These are phyloP conservation scores for Mollisia scopiformis DNA, from an alignment of 2,329 filamentous ascomycete species.

Conservation along the genomic window DNA sequence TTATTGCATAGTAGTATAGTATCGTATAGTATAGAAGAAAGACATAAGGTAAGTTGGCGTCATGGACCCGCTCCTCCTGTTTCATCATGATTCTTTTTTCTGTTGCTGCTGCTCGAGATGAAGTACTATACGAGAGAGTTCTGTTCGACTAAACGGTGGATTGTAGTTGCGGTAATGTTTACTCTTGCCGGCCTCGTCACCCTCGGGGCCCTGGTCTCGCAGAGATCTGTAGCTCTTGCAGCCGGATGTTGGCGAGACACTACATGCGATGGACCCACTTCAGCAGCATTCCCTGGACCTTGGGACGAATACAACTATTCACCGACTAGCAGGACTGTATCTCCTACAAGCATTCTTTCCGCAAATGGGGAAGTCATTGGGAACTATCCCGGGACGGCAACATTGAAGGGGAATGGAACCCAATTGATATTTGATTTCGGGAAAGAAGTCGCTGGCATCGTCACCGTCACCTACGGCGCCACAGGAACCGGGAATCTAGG, in stretches of 20 bases:
- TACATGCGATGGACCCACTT: constrained; percentile 47
- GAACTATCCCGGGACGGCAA: constrained; percentile 27
- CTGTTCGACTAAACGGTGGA: background rate
- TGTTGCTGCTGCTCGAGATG: background rate
- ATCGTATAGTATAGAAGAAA: constrained; percentile 11
- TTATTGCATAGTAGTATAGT: too few species aligned
- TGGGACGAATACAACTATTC: constrained; percentile 64
- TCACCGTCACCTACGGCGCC: constrained; percentile 52
- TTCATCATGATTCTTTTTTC: background rate
- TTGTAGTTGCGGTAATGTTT: constrained; percentile 11
- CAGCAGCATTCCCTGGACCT: constrained; percentile 55
- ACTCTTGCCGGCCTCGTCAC: constrained; percentile 8
- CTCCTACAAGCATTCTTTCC: constrained; percentile 39
- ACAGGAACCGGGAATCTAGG: constrained; percentile 44
- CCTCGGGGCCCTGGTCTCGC: constrained; percentile 5
- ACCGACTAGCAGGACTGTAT: constrained; percentile 52
- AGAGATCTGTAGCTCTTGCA: constrained; percentile 6
- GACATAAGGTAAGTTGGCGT: constrained; percentile 7
- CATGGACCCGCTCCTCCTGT: background rate
- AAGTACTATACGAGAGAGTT: background rate
- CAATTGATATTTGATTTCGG: constrained; percentile 62
- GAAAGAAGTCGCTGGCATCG: constrained; percentile 58
- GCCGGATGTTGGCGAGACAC: constrained; percentile 58
- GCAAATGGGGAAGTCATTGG: constrained; percentile 40
- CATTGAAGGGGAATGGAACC: constrained; percentile 46